Evolutionary conservation across 2,329 filamentous ascomycete species (phyloP), one percentile per base, ranked within the genome.

Genomic region (Zymoseptoria passerinii): DNA sequence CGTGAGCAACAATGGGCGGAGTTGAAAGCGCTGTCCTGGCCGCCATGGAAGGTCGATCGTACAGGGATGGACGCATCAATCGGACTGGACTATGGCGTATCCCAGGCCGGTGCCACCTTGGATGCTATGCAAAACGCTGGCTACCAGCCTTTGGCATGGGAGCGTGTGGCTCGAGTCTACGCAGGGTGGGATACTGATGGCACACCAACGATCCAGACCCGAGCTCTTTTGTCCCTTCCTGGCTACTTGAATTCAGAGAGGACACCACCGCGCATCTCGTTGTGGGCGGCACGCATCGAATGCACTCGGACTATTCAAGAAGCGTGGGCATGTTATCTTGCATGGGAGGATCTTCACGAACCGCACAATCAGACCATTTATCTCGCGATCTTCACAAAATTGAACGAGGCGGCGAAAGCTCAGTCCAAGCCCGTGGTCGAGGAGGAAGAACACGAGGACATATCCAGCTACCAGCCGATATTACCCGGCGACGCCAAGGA

Each of bases 271-370:
- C n/a, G 29, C 10, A 49, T 48, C 35, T 52, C 19, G 10, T 10
- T 27, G 8, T 86, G 84, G 83, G 76, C 76, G 58, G 81, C 80
- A 29, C 77, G 83, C 9, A 80, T 87, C 55, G 74, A 75, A 51
- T 77, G 81, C 20, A 87, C 84, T 9, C 76, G 84, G 40, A 86
- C 83, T 3, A 71, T 81, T 52, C 77, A 82, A 60, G 83, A 87
- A 72, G 83, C 84, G 5, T 87, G 84, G 84, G 83, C 83, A 20
- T 83, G 81, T 61, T 87, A 85, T 67, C 70, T 84, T 49, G 77
- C 81, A 4, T 83, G 79, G 60, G 76, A 83, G 66, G 74, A 78
- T 20, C 71, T 74, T 13, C 70, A 68, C 8, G 63, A 72, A 40
- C 69, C 68, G 8, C 66, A 71, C n/a, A 70, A 72, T 55, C 62